These are phyloP conservation scores for Saccharomyces mikatae DNA, from an alignment of 805 yeast genomes.

Conservation along the genomic window DNA sequence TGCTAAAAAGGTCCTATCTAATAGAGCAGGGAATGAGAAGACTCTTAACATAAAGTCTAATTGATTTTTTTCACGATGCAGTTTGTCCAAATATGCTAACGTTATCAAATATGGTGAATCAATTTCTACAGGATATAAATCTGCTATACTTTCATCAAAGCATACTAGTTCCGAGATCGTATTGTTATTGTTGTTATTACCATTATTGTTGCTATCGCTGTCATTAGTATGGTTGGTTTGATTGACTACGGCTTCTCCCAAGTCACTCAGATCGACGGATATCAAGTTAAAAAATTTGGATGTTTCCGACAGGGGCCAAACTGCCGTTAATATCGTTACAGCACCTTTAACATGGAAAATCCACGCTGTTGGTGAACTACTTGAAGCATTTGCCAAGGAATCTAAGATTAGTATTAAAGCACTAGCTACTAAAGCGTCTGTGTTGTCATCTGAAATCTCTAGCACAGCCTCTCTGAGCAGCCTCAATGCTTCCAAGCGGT, in stretches of 20 bases:
- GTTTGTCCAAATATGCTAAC: conserved; percentile 74
- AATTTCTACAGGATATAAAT: conserved; percentile 76
- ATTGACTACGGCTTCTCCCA: conserved; percentile 51
- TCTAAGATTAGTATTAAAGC: conserved; percentile 87
- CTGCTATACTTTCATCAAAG: conserved; percentile 78
- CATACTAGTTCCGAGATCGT: conserved; percentile 57
- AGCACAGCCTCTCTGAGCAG: conserved; percentile 78
- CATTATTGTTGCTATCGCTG: background rate
- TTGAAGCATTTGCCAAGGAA: conserved; percentile 85
- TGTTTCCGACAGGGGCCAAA: conserved; percentile 76
- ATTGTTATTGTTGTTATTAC: conserved; percentile 25
- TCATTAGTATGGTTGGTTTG: background rate
- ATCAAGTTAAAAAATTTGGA: conserved; percentile 62
- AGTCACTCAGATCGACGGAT: conserved; percentile 82
- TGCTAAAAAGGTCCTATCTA: conserved; percentile 73
- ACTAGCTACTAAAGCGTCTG: conserved; percentile 89
- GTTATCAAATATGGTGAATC: conserved; percentile 82
- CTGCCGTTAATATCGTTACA: conserved; percentile 89
- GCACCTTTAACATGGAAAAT: conserved; percentile 95
- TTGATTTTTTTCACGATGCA: conserved; percentile 73
- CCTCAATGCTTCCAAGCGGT: conserved; percentile 79
- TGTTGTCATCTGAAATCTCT: conserved; percentile 72
- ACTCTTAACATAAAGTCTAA: conserved; percentile 80
- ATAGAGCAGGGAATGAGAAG: conserved; percentile 87
- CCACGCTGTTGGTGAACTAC: conserved; percentile 84